Percentiles rank a stretch among this genome's conserved stretches.
Conservation (phyloP, 768 basidiomycete genomes). For the Dentipellis fragilis region DNA sequence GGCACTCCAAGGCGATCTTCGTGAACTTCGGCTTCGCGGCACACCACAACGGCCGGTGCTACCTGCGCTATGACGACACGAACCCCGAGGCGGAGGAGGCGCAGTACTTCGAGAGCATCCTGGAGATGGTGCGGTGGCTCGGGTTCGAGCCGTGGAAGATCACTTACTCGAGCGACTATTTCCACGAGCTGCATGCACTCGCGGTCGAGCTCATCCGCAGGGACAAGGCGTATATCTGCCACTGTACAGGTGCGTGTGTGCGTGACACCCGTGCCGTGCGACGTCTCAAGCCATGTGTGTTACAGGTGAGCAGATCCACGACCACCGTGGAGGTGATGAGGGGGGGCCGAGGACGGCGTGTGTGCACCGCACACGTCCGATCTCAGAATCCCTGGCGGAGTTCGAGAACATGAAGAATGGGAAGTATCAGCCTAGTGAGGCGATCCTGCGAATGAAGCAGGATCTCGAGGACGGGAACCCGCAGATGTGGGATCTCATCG, state of each 20-base stretch:
- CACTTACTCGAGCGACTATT: constrained; percentile 98
- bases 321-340: constrained; percentile 76
- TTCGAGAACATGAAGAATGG: constrained; percentile 92
- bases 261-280: background rate
- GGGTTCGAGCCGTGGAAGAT: constrained; percentile 98
- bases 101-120: constrained; percentile 90
- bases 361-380: constrained; percentile 73
- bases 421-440: constrained; percentile 83
- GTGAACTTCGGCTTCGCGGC: constrained; percentile 98
- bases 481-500: constrained; percentile 99
- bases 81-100: constrained; percentile 98
- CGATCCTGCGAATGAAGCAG: constrained; percentile 95
- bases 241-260: constrained; percentile 75
- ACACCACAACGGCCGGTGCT: constrained; percentile 84
- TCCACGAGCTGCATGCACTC: constrained; percentile 74
- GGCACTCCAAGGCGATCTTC: constrained; percentile 98
- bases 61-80: constrained; percentile 95
- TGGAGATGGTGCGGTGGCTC: constrained; percentile 93
- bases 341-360: constrained; percentile 76
- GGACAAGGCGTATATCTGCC: constrained; percentile 91
- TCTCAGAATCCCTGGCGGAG: constrained; percentile 79
- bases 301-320: constrained; percentile 85
- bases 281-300: background rate
- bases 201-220: constrained; percentile 83
- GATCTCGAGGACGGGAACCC: constrained; percentile 88